Conservation (phyloP, 164 flowering plant species). For the Liriodendron chinense region DNA sequence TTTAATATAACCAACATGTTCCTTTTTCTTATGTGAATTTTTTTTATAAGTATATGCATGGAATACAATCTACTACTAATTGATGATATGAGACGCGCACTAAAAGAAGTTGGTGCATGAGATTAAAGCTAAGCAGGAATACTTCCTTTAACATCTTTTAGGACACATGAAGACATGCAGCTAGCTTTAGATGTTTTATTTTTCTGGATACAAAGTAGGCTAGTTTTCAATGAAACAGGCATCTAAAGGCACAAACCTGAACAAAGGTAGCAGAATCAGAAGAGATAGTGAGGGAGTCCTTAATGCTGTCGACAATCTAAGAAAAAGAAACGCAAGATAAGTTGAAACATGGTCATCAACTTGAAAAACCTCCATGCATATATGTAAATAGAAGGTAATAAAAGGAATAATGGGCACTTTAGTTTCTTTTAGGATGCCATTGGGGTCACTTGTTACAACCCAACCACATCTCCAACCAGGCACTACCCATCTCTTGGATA, state of each 20-base stretch:
- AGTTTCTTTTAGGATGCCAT: slow-evolving; percentile 53
- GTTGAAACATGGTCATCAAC: no score
- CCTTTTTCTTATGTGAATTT: no score
- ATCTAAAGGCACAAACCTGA: slow-evolving; percentile 37
- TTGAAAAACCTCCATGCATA: neutral
- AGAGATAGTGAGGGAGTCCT: slow-evolving; percentile 21
- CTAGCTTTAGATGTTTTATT: no score
- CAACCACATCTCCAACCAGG: slow-evolving; percentile 98
- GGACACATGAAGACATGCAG: no score
- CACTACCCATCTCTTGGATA: slow-evolving; percentile 95
- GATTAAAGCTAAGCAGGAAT: no score
- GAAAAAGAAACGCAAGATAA: neutral
- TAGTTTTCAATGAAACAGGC: neutral
- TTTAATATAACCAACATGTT: no score
- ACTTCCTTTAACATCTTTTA: no score
- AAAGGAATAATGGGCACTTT: slow-evolving; percentile 39
- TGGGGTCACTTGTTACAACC: slow-evolving; percentile 73
- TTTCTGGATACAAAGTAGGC: no score
- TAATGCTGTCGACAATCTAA: slow-evolving; percentile 34
- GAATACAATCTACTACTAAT: no score
- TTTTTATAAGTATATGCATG: no score
- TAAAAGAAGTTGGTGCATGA: no score
- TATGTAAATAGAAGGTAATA: neutral
- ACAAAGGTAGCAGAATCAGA: slow-evolving; percentile 39
- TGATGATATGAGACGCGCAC: no score